Conservation (phyloP, 805 yeast species). For the Groenewaldozyma tartarivorans region DNA sequence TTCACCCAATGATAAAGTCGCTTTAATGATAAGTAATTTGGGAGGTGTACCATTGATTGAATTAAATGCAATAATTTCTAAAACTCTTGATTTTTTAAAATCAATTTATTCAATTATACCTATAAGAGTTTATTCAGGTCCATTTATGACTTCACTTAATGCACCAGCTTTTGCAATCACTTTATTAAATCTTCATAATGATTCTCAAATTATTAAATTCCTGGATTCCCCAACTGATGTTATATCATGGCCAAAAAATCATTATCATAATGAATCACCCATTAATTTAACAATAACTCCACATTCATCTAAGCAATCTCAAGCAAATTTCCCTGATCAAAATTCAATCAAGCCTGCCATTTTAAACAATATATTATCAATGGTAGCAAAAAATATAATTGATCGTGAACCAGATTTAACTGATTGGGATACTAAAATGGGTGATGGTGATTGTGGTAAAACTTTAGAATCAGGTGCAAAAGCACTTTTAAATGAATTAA, state of each 20-base stretch:
- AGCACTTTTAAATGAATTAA: constrained; percentile 44
- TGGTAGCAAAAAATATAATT: no score
- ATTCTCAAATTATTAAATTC: constrained; percentile 38
- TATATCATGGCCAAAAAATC: constrained; percentile 64
- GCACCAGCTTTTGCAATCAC: constrained; percentile 87
- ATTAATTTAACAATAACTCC: no score
- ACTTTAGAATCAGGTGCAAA: constrained; percentile 77
- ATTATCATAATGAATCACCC: constrained; percentile 33
- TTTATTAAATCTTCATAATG: constrained; percentile 40
- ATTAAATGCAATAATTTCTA: constrained; percentile 56
- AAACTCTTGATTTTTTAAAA: constrained; percentile 41
- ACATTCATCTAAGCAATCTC: no score
- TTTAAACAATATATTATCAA: no score
- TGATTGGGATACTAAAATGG: constrained; percentile 76
- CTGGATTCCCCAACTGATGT: constrained; percentile 70
- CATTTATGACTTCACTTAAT: constrained; percentile 77
- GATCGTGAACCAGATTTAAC: constrained; percentile 78
- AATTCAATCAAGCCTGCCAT: no score
- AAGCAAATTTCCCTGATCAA: no score
- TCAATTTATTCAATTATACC: constrained; percentile 46
- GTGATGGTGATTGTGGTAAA: constrained; percentile 97
- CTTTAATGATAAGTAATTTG: constrained; percentile 66
- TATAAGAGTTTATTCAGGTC: constrained; percentile 57
- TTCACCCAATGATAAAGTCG: constrained; percentile 49
- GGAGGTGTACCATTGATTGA: constrained; percentile 83